phyloP scores from a whole-genome alignment of 2,329 filamentous ascomycete species.

The Niveomyces coronatus region DNA sequence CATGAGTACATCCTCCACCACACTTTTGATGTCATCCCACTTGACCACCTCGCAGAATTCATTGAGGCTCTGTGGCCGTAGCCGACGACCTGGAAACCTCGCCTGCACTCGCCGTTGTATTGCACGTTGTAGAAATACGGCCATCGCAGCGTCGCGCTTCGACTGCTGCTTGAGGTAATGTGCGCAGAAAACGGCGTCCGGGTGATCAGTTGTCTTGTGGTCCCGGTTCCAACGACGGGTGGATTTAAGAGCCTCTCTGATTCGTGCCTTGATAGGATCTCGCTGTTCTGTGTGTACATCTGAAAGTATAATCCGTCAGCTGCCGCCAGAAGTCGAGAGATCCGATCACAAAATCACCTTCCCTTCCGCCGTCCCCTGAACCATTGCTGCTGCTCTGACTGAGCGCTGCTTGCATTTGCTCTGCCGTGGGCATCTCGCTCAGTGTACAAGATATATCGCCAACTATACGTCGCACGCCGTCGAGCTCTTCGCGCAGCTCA shows the following conservation, averaged over 20 bases:
- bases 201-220: slow-evolving; percentile 22
- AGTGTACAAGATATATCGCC: slow-evolving; percentile 16
- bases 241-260: slow-evolving; percentile 25
- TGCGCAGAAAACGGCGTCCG: slow-evolving; percentile 24
- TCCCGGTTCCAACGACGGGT: slow-evolving; percentile 30
- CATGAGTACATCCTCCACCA: slow-evolving; percentile 22
- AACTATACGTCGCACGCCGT: slow-evolving; percentile 15
- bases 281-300: too few species aligned
- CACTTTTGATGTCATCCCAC: slow-evolving; percentile 25
- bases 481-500: slow-evolving; percentile 16
- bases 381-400: slow-evolving; percentile 9
- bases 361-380: background rate
- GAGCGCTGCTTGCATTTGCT: slow-evolving; percentile 15
- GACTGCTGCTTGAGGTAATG: slow-evolving; percentile 27
- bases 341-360: too few species aligned
- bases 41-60: slow-evolving; percentile 22
- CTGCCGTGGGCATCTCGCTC: slow-evolving; percentile 14
- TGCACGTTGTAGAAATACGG: slow-evolving; percentile 22
- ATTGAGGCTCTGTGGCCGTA: slow-evolving; percentile 18
- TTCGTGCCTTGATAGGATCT: slow-evolving; percentile 17
- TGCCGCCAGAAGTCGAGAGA: too few species aligned
- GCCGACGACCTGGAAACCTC: slow-evolving; percentile 3
- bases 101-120: slow-evolving; percentile 18
- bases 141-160: slow-evolving; percentile 24
- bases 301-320: too few species aligned